Evolutionary conservation across 2,329 filamentous ascomycete species (phyloP).

Genomic region (Cadophora malorum): DNA sequence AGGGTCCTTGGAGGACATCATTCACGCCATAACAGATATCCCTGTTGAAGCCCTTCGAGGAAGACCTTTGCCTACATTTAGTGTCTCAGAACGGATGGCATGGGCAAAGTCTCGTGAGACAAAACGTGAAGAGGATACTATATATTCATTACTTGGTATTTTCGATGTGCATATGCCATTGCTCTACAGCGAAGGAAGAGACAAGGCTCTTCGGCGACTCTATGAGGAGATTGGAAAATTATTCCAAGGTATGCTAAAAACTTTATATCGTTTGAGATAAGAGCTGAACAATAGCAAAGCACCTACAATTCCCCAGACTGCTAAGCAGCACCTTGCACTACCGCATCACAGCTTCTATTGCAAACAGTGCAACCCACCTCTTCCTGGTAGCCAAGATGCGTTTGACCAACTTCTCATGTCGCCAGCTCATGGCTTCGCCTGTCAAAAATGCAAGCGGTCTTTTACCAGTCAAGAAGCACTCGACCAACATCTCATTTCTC

Average conservation of each 20-base stretch:
- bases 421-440: neutral
- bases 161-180: neutral
- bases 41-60: conserved; percentile 23
- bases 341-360: neutral
- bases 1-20: conserved; percentile 20
- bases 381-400: neutral
- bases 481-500: too few relatives aligned
- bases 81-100: conserved; percentile 42
- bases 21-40: conserved; percentile 26
- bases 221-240: neutral
- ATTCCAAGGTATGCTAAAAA: neutral
- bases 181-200: neutral
- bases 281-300: neutral
- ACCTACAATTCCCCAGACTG: neutral
- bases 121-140: conserved; percentile 48
- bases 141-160: conserved; percentile 37
- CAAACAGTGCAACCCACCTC: neutral
- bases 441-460: neutral
- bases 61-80: conserved; percentile 22
- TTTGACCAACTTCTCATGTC: neutral
- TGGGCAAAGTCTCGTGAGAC: conserved; percentile 49
- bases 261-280: neutral
- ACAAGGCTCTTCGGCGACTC: neutral
- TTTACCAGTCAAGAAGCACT: neutral
- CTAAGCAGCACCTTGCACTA: neutral